Conservation (phyloP, 1,284 basidiomycete species). For the Fomitopsis palustris region DNA sequence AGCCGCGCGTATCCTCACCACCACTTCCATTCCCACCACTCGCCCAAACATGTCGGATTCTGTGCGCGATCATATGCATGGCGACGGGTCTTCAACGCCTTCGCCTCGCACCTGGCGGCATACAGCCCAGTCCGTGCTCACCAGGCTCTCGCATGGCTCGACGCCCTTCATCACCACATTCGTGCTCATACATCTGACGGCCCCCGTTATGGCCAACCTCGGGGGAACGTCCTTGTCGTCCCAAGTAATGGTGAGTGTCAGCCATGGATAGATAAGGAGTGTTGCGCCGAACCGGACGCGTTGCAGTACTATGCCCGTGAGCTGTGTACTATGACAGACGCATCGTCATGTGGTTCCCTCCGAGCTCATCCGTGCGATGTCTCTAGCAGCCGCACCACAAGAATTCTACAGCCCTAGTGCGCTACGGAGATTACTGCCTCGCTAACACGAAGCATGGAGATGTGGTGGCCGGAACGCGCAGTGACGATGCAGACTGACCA, state of each 20-base stretch:
- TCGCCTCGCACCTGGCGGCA: not conserved
- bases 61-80: not conserved
- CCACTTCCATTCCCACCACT: not conserved
- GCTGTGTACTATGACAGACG: not conserved
- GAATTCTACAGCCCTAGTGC: no score
- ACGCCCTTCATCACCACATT: constrained; percentile 64
- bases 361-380: no score
- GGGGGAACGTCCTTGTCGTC: constrained; percentile 66
- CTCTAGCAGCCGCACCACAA: no score
- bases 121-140: constrained; percentile 28
- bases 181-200: constrained; percentile 63
- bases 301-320: no score
- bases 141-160: constrained; percentile 48
- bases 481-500: no score
- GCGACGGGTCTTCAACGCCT: not conserved
- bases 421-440: no score
- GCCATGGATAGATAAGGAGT: no score
- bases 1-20: not conserved
- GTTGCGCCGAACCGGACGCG: no score
- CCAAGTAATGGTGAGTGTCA: constrained; percentile 57
- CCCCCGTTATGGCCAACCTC: constrained; percentile 61
- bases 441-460: no score
- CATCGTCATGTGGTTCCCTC: not conserved
- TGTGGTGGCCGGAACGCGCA: no score
- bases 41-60: not conserved